Percentiles rank a stretch among this genome's conserved stretches.
Evolutionary conservation across 2,329 filamentous ascomycete species (phyloP).

Genomic region (Zymoseptoria pseudotritici): DNA sequence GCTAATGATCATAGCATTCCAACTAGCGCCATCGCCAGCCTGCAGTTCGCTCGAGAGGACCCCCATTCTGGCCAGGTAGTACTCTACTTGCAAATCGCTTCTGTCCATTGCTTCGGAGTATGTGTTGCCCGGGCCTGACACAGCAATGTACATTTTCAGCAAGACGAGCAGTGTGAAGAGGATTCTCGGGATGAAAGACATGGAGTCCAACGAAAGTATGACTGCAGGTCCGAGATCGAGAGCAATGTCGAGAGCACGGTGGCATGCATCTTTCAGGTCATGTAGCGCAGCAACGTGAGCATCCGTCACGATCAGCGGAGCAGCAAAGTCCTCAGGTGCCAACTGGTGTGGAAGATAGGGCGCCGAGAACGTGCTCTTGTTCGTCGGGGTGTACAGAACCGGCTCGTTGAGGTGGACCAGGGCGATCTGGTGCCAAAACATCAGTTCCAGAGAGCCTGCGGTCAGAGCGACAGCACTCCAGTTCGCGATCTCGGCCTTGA

Average conservation of each 20-base stretch:
- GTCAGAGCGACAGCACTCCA: constrained; percentile 7
- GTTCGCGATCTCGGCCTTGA: constrained; percentile 7
- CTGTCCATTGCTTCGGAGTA: constrained; percentile 15
- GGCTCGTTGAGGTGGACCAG: constrained; percentile 16
- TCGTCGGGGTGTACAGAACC: constrained; percentile 16
- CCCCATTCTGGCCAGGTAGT: constrained; percentile 2
- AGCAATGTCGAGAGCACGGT: constrained; percentile 10
- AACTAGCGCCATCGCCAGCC: neutral
- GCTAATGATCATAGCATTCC: neutral
- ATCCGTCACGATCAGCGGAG: constrained; percentile 10
- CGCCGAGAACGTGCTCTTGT: constrained; percentile 16
- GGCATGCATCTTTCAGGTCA: constrained; percentile 11
- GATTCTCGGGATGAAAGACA: constrained; percentile 12
- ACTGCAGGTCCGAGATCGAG: neutral
- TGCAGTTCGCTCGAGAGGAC: neutral
- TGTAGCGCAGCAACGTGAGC: constrained; percentile 12
- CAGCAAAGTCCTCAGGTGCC: constrained; percentile 13
- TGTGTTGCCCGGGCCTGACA: constrained; percentile 13
- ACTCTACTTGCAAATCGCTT: constrained; percentile 13
- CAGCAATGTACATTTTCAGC: constrained; percentile 13
- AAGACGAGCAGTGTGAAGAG: constrained; percentile 11
- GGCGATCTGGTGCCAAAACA: constrained; percentile 9
- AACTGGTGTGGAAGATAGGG: constrained; percentile 14
- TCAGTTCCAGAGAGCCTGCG: constrained; percentile 6
- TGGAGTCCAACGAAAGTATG: constrained; percentile 2